Conservation (phyloP, 176 grass and related monocot genomes). For the Lolium perenne region DNA sequence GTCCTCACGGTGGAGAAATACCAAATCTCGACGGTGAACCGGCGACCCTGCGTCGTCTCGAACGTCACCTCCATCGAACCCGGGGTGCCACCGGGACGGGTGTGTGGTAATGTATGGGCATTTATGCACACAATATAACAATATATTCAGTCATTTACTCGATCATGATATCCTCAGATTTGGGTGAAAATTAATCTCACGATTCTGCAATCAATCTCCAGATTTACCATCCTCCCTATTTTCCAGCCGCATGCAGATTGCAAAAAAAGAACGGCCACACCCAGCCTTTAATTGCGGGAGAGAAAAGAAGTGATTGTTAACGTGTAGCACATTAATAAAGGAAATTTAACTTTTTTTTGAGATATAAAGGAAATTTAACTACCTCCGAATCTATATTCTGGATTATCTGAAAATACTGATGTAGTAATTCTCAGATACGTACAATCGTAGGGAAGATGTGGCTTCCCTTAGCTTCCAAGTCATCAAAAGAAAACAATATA, state of each 20-base stretch:
- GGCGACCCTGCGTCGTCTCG: constrained; percentile 18
- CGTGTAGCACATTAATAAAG: too few relatives aligned
- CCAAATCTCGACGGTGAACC: constrained; percentile 15
- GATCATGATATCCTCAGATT: background rate
- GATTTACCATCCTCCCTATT: background rate
- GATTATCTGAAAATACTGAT: too few relatives aligned
- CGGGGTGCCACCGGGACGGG: background rate
- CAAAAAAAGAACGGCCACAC: background rate
- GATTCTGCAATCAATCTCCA: background rate
- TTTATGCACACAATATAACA: background rate
- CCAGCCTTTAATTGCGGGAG: background rate
- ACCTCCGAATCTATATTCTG: too few relatives aligned
- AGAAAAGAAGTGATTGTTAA: too few relatives aligned
- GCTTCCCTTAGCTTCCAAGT: too few relatives aligned
- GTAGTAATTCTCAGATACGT: too few relatives aligned
- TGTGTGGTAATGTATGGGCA: background rate
- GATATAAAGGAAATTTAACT: too few relatives aligned
- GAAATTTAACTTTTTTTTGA: too few relatives aligned
- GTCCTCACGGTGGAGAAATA: constrained; percentile 11
- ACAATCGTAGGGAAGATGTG: too few relatives aligned
- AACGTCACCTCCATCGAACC: constrained; percentile 17
- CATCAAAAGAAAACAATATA: too few relatives aligned
- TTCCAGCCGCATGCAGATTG: background rate
- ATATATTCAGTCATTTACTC: background rate
- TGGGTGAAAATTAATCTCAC: background rate